Percentiles rank a stretch among this genome's conserved stretches.
phyloP scores from a whole-genome alignment of 176 grass and related monocot species.

The Echinochloa phyllopogon region DNA sequence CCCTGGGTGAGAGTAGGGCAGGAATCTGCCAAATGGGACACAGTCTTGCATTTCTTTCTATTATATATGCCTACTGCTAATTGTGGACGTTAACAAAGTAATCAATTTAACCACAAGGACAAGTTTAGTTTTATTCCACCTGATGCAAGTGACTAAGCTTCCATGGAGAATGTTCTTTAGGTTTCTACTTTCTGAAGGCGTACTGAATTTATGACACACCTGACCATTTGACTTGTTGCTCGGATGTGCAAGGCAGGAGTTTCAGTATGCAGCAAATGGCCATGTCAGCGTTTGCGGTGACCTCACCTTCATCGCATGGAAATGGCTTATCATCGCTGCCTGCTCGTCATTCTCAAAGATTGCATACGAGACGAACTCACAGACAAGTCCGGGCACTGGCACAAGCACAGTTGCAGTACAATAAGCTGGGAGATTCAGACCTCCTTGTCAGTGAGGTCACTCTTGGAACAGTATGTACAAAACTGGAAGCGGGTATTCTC shows the following conservation, averaged over 20 bases:
- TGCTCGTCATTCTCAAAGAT: background rate
- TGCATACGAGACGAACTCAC: background rate
- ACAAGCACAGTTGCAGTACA: slow-evolving; percentile 44
- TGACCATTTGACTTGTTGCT: slow-evolving; percentile 6
- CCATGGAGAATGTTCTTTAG: background rate
- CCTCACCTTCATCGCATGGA: background rate
- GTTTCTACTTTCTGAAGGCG: background rate
- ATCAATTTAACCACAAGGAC: background rate
- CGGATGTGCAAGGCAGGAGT: slow-evolving; percentile 15
- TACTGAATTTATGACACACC: background rate
- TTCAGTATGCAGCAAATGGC: slow-evolving; percentile 42
- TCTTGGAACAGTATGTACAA: slow-evolving; percentile 59
- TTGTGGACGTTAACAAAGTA: background rate
- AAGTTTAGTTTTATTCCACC: background rate
- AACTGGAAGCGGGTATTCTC: background rate
- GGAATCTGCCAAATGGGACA: background rate
- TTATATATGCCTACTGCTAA: background rate
- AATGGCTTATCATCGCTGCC: background rate
- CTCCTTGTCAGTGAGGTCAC: slow-evolving; percentile 65
- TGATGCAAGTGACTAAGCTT: background rate
- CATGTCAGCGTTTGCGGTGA: slow-evolving; percentile 4
- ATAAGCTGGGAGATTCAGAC: slow-evolving; percentile 67
- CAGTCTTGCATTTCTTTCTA: background rate
- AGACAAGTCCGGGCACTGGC: slow-evolving; percentile 21
- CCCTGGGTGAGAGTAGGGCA: background rate